A percentile compares a stretch with the other conserved stretches of the same genome.
Evolutionary conservation across 2,329 filamentous ascomycete genomes (phyloP).

Genomic region (Pestalotiopsis sp.): DNA sequence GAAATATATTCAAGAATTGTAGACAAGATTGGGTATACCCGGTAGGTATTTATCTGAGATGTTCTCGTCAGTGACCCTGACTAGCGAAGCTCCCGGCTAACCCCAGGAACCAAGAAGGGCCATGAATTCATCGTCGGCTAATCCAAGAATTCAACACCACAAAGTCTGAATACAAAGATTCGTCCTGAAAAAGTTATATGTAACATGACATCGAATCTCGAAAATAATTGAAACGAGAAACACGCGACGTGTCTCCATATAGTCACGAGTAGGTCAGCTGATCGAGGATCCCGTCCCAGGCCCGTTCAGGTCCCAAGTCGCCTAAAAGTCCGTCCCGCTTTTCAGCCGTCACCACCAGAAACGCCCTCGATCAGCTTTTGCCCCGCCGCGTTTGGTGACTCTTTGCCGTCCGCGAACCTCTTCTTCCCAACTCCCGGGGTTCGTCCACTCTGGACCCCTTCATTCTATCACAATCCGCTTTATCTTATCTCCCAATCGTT

Average conservation of each 20-base stretch:
- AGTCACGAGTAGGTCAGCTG: constrained; percentile 2
- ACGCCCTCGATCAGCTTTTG: constrained; percentile 9
- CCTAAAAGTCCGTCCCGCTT: background rate
- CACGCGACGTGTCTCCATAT: background rate
- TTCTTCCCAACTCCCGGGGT: constrained; percentile 26
- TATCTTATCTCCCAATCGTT: constrained; percentile 1
- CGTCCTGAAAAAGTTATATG: background rate
- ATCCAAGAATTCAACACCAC: background rate
- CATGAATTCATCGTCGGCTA: background rate
- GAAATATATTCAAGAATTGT: background rate
- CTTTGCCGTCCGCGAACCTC: constrained; percentile 13
- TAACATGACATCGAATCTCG: background rate
- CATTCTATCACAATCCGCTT: constrained; percentile 8
- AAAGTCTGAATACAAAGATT: background rate
- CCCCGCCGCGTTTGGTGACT: constrained; percentile 28
- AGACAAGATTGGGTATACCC: background rate
- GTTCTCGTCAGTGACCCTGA: background rate
- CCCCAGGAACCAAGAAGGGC: background rate
- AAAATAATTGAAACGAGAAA: background rate
- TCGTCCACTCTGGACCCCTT: constrained; percentile 30
- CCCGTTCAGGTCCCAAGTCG: background rate
- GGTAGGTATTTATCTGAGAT: background rate
- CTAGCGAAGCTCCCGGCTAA: background rate
- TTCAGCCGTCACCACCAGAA: background rate
- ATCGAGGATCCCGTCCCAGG: background rate